phyloP scores from a whole-genome alignment of 371 early-diverging fungal species.

The Apophysomyces variabilis region DNA sequence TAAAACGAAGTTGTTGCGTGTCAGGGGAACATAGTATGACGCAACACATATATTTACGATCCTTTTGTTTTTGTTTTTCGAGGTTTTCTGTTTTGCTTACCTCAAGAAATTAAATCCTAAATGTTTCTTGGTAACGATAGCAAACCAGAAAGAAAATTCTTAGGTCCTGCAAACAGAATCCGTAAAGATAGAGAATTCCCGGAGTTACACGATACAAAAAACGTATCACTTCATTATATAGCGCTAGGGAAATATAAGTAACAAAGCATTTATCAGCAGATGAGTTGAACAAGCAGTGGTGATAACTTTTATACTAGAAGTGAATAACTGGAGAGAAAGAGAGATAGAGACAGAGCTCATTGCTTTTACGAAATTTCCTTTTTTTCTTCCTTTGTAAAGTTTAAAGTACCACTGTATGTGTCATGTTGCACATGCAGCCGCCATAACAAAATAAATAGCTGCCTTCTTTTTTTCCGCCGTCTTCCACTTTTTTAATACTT shows the following conservation, averaged over 20 bases:
- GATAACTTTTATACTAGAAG: too few species aligned
- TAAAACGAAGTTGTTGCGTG: background rate
- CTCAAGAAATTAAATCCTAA: background rate
- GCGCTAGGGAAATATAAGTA: background rate
- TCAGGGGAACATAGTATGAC: constrained; percentile 9
- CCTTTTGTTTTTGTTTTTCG: too few species aligned
- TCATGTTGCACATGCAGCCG: constrained; percentile 13
- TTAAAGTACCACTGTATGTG: constrained; percentile 2
- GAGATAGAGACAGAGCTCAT: too few species aligned
- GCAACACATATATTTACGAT: background rate
- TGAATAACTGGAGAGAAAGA: too few species aligned
- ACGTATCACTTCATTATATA: background rate
- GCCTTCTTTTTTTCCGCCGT: constrained; percentile 14
- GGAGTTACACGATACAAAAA: background rate
- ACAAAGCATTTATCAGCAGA: background rate
- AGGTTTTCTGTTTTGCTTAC: background rate
- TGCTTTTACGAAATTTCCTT: too few species aligned
- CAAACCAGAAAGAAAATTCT: background rate
- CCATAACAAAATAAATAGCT: constrained; percentile 7
- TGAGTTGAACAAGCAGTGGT: too few species aligned
- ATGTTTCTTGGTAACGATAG: background rate
- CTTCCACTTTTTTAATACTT: constrained; percentile 18
- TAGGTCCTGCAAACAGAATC: background rate
- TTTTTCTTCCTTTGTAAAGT: background rate
- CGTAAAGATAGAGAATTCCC: background rate